Evolutionary conservation across 176 grass and related monocot genomes (phyloP), one percentile per base, ranked within the genome.

Genomic region (Aegilops sharonensis): DNA sequence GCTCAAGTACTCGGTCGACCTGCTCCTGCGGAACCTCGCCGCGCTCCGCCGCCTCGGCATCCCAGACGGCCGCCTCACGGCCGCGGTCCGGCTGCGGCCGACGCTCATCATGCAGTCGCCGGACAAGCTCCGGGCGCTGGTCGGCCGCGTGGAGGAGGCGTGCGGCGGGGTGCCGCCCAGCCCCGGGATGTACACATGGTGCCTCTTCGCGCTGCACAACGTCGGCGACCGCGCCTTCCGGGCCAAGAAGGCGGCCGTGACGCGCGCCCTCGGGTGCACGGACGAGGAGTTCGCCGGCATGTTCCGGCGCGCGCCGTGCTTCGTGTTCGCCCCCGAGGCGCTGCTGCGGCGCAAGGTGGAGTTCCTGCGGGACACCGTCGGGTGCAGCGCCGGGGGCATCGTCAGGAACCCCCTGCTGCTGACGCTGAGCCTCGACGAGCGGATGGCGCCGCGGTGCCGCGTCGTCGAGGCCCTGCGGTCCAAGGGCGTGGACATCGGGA

Each of bases 381-480:
- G 83, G 17, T 94, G 64, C 78, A 20, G 37, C 31, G 52, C 30
- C 8, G 50, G 17, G 21, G 8, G 42, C 65, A 20, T 94, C 54
- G 74, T 86, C 10, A 31, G 0, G 12, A 61, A 61, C 23, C 90
- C 92, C 29, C 27, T 30, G 29, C 6, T 97, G 39, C 66, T 97
- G 25, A 68, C 52, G 2, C 73, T 61, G 36, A 92, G 90, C 72
- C 78, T 97, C 62, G 54, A 85, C 72, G 91, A 91, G 78, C 82
- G 92, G 84, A 68, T 92, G 61, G 59, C 84, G 1, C 95, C 88
- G 14, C 88, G 90, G 21, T 76, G 62, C 79, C 72, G 50, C 20
- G 88, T 52, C 18, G 14, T 75, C 8, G 79, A 91, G 30, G 35
- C 59, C 9, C 11, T 97, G 48, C 75, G 43, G 57, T 87, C 78